phyloP scores from a whole-genome alignment of 1,284 basidiomycete genomes.

The Hypsizygus ulmarius region DNA sequence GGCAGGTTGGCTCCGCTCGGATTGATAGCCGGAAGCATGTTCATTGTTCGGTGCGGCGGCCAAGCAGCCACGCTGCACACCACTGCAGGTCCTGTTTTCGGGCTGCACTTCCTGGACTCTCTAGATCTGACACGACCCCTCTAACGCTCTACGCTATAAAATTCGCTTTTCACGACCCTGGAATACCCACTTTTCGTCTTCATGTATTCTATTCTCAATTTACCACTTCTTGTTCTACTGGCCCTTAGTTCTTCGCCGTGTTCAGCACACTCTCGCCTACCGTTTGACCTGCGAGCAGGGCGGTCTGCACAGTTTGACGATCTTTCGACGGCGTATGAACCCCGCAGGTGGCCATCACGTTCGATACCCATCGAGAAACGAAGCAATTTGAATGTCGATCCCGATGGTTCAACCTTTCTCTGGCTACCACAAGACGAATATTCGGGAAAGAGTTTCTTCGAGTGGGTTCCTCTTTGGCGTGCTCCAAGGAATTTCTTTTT shows the following conservation, averaged over 20 bases:
- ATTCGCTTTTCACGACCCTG: slow-evolving; percentile 6
- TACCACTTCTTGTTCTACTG: slow-evolving; percentile 2
- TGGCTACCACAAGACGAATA: slow-evolving; percentile 58
- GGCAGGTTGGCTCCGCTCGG: slow-evolving; percentile 6
- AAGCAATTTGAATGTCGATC: slow-evolving; percentile 33
- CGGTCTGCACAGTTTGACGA: not conserved
- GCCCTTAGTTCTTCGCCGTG: slow-evolving; percentile 1
- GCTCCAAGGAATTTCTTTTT: not conserved
- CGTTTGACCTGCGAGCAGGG: slow-evolving; percentile 3
- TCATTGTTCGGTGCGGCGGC: too few relatives aligned
- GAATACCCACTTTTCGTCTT: not conserved
- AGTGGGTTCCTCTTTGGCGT: slow-evolving; percentile 36
- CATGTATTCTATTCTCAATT: not conserved
- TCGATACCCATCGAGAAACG: slow-evolving; percentile 11
- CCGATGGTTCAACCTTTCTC: slow-evolving; percentile 45
- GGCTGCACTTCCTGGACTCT: too few relatives aligned
- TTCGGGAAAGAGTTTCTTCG: slow-evolving; percentile 50
- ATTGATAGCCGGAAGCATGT: too few relatives aligned
- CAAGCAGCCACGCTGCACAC: too few relatives aligned
- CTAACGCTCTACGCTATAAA: slow-evolving; percentile 5
- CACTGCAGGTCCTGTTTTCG: too few relatives aligned
- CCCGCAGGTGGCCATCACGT: slow-evolving; percentile 4
- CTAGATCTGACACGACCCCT: not conserved
- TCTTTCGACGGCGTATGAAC: not conserved
- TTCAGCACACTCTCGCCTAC: slow-evolving; percentile 13